Evolutionary conservation across 2,329 filamentous ascomycete genomes (phyloP), one percentile per base, ranked within the genome.

Genomic region (Cladosporium sp.): DNA sequence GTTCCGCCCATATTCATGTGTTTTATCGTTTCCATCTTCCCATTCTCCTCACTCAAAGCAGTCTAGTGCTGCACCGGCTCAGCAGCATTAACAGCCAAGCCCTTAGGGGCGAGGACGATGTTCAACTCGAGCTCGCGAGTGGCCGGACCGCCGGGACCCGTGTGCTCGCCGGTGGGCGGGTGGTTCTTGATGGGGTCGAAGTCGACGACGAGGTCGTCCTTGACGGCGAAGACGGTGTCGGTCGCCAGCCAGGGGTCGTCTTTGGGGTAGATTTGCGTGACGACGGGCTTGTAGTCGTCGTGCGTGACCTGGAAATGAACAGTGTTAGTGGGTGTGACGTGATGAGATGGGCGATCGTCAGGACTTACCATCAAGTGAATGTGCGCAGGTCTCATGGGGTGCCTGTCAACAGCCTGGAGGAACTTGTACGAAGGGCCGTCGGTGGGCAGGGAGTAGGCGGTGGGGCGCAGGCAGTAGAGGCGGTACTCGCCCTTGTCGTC

Each of bases 401-500:
- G 79, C 53, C 80, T 73, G 66, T 81, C 79, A 61, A 82, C 72
- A 2, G 77, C 61, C 29, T 69, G 69, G 57, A 82, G 71, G 15
- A 82, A 69, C 12, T 73, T 71, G 60, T 73, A 78, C 18, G 78
- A 76, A 30, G 79, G 78, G 9, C 73, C 85, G 60, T 86, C 81
- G 44, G 78, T 83, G 39, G 84, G 84, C 55, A 89, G 75, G 34
- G 83, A 84, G 71, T 89, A 89, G 4, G 83, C 82, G 0, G 85
- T 88, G 1, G 86, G 86, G 70, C 86, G 78, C 64, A 84, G 80
- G 76, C 85, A 88, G 79, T 88, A 88, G 70, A 87, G 84, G 70
- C 75, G 79, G 71, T 84, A 87, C 67, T 83, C 78, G 60, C 86
- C 86, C 55, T 88, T 78, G 60, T 79, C 78, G 68, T 88, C 80